These are phyloP conservation scores for Termitomyces sp. DNA, from an alignment of 768 basidiomycete genomes.

Conservation along the genomic window DNA sequence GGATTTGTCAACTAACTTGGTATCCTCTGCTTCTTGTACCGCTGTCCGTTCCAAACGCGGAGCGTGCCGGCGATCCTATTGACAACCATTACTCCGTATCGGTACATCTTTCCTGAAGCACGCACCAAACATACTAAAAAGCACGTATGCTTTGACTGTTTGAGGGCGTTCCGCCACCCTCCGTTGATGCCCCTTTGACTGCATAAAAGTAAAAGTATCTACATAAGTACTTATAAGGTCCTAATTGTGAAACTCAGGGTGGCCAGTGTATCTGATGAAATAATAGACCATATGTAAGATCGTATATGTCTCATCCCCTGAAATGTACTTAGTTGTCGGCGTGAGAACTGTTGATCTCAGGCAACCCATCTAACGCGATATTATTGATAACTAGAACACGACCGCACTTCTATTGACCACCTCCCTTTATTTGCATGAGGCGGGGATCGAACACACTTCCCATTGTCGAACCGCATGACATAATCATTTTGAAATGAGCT, in stretches of 20 bases:
- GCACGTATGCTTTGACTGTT: background rate
- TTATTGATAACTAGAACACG: no score
- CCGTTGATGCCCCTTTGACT: background rate
- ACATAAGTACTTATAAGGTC: background rate
- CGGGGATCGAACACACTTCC: conserved; percentile 67
- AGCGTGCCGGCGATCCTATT: background rate
- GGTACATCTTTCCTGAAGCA: background rate
- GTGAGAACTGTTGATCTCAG: no score
- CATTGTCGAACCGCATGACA: conserved; percentile 14
- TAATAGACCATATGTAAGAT: no score
- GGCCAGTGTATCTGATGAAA: background rate
- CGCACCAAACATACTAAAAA: background rate
- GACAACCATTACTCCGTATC: background rate
- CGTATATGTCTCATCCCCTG: background rate
- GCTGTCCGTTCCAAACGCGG: background rate
- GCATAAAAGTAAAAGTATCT: background rate
- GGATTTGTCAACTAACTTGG: background rate
- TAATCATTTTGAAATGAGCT: background rate
- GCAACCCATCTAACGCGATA: background rate
- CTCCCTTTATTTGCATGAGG: background rate
- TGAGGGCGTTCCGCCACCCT: background rate
- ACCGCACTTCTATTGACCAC: no score
- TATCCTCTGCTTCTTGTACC: background rate
- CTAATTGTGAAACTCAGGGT: background rate
- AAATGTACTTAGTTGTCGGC: no score